Percentiles rank a stretch among this genome's conserved stretches.
phyloP scores from a whole-genome alignment of 495 filamentous ascomycete species.

The Penicillium salamii region DNA sequence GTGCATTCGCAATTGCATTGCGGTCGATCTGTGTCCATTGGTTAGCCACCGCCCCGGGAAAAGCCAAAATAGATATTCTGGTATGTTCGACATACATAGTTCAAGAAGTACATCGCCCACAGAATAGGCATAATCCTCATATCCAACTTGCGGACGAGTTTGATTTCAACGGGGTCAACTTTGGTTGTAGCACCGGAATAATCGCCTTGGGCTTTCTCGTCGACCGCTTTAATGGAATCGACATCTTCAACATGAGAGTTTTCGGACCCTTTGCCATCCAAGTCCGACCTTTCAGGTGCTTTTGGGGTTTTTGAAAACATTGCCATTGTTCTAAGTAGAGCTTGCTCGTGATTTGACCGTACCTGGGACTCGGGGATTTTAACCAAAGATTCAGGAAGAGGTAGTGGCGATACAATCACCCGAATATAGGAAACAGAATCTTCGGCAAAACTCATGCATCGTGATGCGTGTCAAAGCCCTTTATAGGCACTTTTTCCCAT shows the following conservation, averaged over 20 bases:
- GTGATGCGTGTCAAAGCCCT: neutral
- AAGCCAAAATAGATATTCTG: no score
- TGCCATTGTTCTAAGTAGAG: neutral
- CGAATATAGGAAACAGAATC: neutral
- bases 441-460: neutral
- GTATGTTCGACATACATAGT: constrained; percentile 22
- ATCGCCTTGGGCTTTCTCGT: constrained; percentile 8
- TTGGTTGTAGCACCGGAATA: constrained; percentile 10
- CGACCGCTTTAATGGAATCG: neutral
- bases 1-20: constrained; percentile 17
- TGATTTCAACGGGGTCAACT: constrained; percentile 8
- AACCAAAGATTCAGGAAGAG: neutral
- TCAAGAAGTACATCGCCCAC: constrained; percentile 42
- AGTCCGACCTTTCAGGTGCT: neutral
- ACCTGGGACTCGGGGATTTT: neutral
- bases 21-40: constrained; percentile 6
- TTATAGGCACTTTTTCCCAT: neutral
- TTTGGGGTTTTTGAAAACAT: neutral
- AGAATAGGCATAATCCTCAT: constrained; percentile 41
- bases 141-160: constrained; percentile 47
- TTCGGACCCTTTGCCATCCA: neutral
- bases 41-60: no score
- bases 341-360: neutral
- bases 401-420: neutral
- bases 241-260: constrained; percentile 2